These are phyloP conservation scores for Hemileccinum impolitum DNA, from an alignment of 768 basidiomycete genomes.

Conservation along the genomic window DNA sequence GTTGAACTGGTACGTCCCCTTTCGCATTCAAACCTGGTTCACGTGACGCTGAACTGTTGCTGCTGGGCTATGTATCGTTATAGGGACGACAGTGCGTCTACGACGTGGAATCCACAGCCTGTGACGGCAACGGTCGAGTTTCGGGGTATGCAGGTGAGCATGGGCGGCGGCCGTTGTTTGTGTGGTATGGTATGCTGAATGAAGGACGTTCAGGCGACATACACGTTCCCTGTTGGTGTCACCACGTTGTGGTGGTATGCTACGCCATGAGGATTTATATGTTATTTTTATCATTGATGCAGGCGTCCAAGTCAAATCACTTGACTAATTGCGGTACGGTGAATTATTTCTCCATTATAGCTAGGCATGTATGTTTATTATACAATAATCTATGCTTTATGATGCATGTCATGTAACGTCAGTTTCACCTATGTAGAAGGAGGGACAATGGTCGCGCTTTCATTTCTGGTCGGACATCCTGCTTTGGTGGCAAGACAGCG, in stretches of 20 bases:
- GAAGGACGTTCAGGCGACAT: slow-evolving; percentile 44
- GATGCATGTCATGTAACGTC: too few species aligned
- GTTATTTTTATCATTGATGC: not conserved
- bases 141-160: slow-evolving; percentile 52
- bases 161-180: not conserved
- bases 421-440: too few species aligned
- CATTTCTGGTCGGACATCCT: too few species aligned
- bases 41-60: not conserved
- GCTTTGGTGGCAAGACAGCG: too few species aligned
- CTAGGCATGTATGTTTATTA: too few species aligned
- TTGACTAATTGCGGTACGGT: too few species aligned
- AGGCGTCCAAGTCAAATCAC: too few species aligned
- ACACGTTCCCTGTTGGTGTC: slow-evolving; percentile 78
- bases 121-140: slow-evolving; percentile 62
- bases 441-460: too few species aligned
- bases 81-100: slow-evolving; percentile 49
- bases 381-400: too few species aligned
- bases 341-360: too few species aligned
- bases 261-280: slow-evolving; percentile 1
- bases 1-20: slow-evolving; percentile 52
- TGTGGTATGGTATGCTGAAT: not conserved
- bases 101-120: slow-evolving; percentile 51
- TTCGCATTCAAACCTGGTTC: not conserved
- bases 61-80: not conserved
- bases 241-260: slow-evolving; percentile 54